These are phyloP conservation scores for Diaporthe capsici DNA, from an alignment of 2,329 filamentous ascomycete species.

Conservation along the genomic window DNA sequence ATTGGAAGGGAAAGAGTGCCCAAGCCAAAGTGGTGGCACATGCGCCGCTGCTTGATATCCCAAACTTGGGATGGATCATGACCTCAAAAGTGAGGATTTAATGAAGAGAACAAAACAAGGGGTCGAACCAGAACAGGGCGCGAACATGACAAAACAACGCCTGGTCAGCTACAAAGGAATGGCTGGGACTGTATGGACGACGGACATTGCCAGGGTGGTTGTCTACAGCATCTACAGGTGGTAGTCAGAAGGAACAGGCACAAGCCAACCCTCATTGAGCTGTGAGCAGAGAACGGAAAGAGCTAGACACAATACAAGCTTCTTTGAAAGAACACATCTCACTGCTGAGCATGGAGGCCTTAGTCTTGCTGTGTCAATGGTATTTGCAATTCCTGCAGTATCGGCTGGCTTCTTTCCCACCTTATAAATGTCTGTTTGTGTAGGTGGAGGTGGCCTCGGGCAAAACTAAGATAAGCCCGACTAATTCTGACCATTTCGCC, in stretches of 20 bases:
- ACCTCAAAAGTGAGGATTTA: not conserved
- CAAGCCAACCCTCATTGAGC: constrained; percentile 16
- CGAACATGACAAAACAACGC: not conserved
- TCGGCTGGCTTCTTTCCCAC: not conserved
- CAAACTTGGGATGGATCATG: not conserved
- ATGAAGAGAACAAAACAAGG: not conserved
- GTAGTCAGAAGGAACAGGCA: constrained; percentile 26
- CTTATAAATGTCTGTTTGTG: not conserved
- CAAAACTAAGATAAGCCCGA: not conserved
- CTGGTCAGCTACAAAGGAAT: not conserved
- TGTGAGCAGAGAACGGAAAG: not conserved
- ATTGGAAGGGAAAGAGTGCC: not conserved
- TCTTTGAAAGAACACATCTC: not conserved
- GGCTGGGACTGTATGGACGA: not conserved
- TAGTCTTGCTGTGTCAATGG: not conserved
- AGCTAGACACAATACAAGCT: constrained; percentile 26
- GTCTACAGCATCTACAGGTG: constrained; percentile 19
- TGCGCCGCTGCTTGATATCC: not conserved
- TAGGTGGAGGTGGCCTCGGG: not conserved
- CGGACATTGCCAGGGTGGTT: not conserved
- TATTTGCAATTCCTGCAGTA: not conserved
- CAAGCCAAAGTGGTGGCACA: not conserved
- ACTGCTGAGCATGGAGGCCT: too few species aligned
- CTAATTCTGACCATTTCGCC: not conserved
- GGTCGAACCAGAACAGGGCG: not conserved